Base-by-base conservation (phyloP, 1,284 basidiomycete species). In the Irpex sp. region DNA sequence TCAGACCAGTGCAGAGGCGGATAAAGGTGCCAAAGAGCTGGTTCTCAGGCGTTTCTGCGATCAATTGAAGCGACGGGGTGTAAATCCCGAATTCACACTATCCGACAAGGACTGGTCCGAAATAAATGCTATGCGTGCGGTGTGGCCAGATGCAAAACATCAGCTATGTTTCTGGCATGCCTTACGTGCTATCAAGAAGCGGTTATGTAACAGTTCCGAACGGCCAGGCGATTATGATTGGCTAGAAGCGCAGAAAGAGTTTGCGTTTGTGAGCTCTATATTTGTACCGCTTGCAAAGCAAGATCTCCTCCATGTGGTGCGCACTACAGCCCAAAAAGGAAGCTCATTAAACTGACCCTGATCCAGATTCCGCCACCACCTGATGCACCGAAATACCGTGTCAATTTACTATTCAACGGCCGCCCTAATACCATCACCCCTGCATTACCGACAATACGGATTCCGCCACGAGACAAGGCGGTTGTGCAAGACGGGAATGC, bases 21-120 rank as follows among this genome's bases (percentile, higher is more conserved):
- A 42, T 0, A 2, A 19, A 1, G 62, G 63, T 14, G 63, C 63
- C 4, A 65, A 66, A 45, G 49, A 63, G 14, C 35, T 19, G 0
- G 45, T 65, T 3, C 49, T 65, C 1, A 48, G 37, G 18, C 12
- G 61, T 5, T 66, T 66, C 36, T 54, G 66, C 0, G 8, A 39
- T 12, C 14, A 49, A 3, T 58, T 67, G 16, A 65, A 59, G 21
- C 49, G 55, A 14, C 57, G 48, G 28, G 60, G 63, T 9, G 57
- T 67, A 1, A n/a, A 62, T 28, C 61, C 61, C 3, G 60, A 67
- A 39, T 65, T 58, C 45, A 65, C 60, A 12, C 56, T 68, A 1
- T 48, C 61, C 0, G 67, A 64, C 62, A 67, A 68, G 48, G 67
- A 66, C 45, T 65, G 63, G 64, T 65, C 67, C 1, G 64, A 66